phyloP scores from a whole-genome alignment of 169 alveolate genomes.

The Plasmodium vivax region DNA sequence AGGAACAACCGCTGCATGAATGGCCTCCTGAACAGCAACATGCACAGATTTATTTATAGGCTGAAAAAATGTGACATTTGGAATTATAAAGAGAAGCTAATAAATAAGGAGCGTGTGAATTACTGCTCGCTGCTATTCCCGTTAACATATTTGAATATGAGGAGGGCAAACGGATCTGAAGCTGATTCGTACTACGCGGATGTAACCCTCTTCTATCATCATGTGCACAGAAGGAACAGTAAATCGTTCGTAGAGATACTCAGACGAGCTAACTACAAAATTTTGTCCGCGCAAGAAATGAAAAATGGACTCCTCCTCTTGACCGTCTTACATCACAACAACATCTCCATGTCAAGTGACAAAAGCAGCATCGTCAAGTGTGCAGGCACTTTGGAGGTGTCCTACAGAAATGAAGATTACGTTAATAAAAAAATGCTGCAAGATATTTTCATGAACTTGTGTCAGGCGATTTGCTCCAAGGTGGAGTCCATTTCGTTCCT shows the following conservation, averaged over 20 bases:
- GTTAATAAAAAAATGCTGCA: slow-evolving; percentile 34
- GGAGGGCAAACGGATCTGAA: background rate
- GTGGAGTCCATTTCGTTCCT: slow-evolving; percentile 27
- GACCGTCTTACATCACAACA: slow-evolving; percentile 59
- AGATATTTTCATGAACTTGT: slow-evolving; percentile 19
- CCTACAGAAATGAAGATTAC: slow-evolving; percentile 53
- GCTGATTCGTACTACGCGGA: background rate
- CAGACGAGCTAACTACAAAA: slow-evolving; percentile 13
- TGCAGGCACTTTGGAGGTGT: background rate
- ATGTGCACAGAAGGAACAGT: slow-evolving; percentile 25
- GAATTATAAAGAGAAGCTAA: slow-evolving; percentile 47
- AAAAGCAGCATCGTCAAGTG: slow-evolving; percentile 26
- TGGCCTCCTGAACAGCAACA: background rate
- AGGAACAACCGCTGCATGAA: slow-evolving; percentile 10
- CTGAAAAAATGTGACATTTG: slow-evolving; percentile 58
- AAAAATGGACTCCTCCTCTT: slow-evolving; percentile 22
- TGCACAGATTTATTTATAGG: slow-evolving; percentile 28
- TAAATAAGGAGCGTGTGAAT: slow-evolving; percentile 4
- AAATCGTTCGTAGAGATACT: slow-evolving; percentile 26
- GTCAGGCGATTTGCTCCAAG: slow-evolving; percentile 21
- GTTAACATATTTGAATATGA: background rate
- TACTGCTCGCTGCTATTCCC: slow-evolving; percentile 24
- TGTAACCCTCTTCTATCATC: slow-evolving; percentile 2
- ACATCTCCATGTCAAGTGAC: slow-evolving; percentile 27
- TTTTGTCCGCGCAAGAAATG: slow-evolving; percentile 32